phyloP scores from a whole-genome alignment of 257 asterid genomes.

The Prunella vulgaris region DNA sequence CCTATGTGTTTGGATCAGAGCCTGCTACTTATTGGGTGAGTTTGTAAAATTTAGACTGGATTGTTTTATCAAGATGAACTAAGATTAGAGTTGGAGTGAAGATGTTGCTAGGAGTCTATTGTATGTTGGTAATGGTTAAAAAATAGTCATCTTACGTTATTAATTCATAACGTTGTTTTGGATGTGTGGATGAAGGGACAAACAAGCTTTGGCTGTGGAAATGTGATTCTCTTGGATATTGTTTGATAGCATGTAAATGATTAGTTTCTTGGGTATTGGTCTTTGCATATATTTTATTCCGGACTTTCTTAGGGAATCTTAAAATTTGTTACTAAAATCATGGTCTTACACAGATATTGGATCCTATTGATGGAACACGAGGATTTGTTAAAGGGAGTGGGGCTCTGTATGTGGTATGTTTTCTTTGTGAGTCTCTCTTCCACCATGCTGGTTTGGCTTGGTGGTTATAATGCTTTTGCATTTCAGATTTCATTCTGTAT shows the following conservation, averaged over 20 bases:
- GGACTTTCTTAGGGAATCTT: not conserved
- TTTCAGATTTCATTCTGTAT: constrained; percentile 1
- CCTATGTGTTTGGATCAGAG: constrained; percentile 51
- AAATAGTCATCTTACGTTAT: not conserved
- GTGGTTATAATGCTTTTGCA: constrained; percentile 12
- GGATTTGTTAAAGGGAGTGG: constrained; percentile 88
- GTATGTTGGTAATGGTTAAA: not conserved
- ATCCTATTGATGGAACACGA: constrained; percentile 95
- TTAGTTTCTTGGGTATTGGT: not conserved
- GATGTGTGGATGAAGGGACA: not conserved
- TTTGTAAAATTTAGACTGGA: constrained; percentile 6
- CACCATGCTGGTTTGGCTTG: constrained; percentile 14
- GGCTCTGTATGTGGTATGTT: constrained; percentile 94
- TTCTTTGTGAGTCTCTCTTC: constrained; percentile 15
- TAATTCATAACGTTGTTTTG: not conserved
- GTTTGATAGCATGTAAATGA: not conserved
- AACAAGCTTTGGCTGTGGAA: constrained; percentile 1
- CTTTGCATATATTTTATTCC: not conserved
- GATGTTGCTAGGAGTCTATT: constrained; percentile 2
- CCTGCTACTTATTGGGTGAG: constrained; percentile 95
- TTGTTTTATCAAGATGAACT: not conserved
- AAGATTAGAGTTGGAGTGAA: not conserved
- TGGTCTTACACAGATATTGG: constrained; percentile 64
- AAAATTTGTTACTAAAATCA: constrained; percentile 12
- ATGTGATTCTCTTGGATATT: not conserved